phyloP scores from a whole-genome alignment of 2,329 filamentous ascomycete species.

The Neoarthrinium moseri region DNA sequence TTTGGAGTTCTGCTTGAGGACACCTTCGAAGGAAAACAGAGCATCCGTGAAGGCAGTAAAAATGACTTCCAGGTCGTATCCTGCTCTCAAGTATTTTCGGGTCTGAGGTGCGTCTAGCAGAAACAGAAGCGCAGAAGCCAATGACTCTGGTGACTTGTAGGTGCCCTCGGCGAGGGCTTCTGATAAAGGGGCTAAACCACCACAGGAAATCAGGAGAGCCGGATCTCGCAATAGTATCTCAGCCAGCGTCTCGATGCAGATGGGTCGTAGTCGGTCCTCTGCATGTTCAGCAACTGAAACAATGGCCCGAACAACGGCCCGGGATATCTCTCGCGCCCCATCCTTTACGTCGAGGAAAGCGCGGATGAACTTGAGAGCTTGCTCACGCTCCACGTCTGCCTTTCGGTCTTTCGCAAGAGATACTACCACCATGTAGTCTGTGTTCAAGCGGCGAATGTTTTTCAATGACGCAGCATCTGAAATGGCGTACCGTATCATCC shows the following conservation, averaged over 20 bases:
- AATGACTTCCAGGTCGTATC: conserved; percentile 83
- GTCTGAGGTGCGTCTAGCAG: conserved; percentile 81
- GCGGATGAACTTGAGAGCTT: conserved; percentile 93
- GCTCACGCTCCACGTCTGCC: conserved; percentile 94
- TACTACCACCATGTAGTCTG: conserved; percentile 86
- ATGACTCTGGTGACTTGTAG: conserved; percentile 88
- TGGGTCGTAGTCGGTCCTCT: conserved; percentile 82
- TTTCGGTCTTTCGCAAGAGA: conserved; percentile 95
- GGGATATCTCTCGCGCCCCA: conserved; percentile 82
- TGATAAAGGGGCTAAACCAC: conserved; percentile 83
- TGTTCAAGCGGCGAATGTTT: conserved; percentile 84
- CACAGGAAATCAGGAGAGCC: conserved; percentile 74
- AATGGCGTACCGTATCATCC: conserved; percentile 90
- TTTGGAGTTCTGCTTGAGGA: conserved; percentile 82
- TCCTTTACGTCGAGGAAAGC: conserved; percentile 95
- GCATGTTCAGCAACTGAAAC: conserved; percentile 85
- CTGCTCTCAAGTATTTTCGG: conserved; percentile 79
- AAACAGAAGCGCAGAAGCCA: conserved; percentile 85
- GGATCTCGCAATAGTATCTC: conserved; percentile 90
- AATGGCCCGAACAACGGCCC: conserved; percentile 83
- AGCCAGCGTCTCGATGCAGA: conserved; percentile 88
- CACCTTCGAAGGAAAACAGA: conserved; percentile 53
- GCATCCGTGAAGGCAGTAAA: conserved; percentile 94
- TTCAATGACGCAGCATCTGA: conserved; percentile 87
- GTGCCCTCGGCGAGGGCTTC: conserved; percentile 87